Evolutionary conservation across 2,329 filamentous ascomycete species (phyloP).

Genomic region (Alternaria novae-zelandiae): DNA sequence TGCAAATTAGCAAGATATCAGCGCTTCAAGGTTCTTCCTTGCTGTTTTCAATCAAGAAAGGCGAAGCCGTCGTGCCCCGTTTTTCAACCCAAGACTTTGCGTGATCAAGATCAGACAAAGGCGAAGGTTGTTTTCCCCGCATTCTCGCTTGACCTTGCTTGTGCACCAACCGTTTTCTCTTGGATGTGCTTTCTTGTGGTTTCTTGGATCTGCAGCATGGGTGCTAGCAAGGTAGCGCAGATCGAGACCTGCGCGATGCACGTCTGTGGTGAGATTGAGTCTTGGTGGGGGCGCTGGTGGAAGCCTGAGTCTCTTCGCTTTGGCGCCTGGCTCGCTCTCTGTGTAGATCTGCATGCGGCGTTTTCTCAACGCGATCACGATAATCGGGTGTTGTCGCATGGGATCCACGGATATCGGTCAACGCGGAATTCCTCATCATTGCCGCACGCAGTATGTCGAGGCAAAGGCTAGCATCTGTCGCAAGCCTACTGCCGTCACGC

Average conservation of each 20-base stretch:
- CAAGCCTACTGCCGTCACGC: not conserved
- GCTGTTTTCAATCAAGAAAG: not conserved
- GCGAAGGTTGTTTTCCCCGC: not conserved
- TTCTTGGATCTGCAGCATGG: not conserved
- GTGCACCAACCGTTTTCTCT: not conserved
- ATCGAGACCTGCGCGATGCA: not conserved
- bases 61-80: not conserved
- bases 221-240: not conserved
- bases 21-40: not conserved
- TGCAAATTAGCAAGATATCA: not conserved
- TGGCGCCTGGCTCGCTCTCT: not conserved
- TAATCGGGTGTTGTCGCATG: not conserved
- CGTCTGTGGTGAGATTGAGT: not conserved
- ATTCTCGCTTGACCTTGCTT: constrained; percentile 5
- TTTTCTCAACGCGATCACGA: not conserved
- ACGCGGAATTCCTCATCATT: not conserved
- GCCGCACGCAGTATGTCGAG: not conserved
- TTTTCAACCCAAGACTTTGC: not conserved
- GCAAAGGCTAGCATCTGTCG: not conserved
- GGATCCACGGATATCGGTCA: not conserved
- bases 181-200: not conserved
- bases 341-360: not conserved
- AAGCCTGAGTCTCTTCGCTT: not conserved
- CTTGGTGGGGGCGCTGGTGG: not conserved
- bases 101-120: not conserved